phyloP scores from a whole-genome alignment of 345 rosid genomes.

The Garcia nutans region DNA sequence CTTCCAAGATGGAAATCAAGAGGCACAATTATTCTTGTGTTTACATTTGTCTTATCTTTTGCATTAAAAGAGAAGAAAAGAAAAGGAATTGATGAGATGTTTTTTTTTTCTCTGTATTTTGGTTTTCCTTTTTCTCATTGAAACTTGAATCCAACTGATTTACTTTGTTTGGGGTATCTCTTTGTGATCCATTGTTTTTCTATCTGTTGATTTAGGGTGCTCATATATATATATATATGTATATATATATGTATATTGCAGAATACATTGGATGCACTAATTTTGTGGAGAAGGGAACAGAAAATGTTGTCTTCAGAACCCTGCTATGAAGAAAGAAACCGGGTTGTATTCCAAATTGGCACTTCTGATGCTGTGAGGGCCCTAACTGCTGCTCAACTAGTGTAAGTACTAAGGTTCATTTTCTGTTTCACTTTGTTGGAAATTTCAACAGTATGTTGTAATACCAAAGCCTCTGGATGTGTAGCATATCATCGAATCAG shows the following conservation, averaged over 20 bases:
- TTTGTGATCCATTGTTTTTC: not conserved
- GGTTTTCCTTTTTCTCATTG: not conserved
- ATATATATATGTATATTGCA: conserved; percentile 24
- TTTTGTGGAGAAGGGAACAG: conserved; percentile 87
- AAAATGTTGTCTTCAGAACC: conserved; percentile 82
- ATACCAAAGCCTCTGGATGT: not conserved
- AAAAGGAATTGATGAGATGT: not conserved
- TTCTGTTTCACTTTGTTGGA: not conserved
- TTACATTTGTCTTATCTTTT: not conserved
- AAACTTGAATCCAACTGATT: not conserved
- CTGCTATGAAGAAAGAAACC: conserved; percentile 58
- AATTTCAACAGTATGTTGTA: not conserved
- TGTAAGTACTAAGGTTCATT: conserved; percentile 40
- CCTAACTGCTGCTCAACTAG: conserved; percentile 70
- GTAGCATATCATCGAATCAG: not conserved
- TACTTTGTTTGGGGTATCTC: not conserved
- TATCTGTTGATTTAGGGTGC: not conserved
- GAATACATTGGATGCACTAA: conserved; percentile 60
- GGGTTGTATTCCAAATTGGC: conserved; percentile 82
- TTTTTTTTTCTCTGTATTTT: not conserved
- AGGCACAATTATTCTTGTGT: not conserved
- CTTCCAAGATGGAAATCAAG: not conserved
- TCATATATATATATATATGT: not conserved
- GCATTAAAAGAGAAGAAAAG: not conserved
- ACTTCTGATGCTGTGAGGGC: conserved; percentile 97